Conservation (phyloP, 805 yeast genomes). For the Zygotorulaspora chibaensis region DNA sequence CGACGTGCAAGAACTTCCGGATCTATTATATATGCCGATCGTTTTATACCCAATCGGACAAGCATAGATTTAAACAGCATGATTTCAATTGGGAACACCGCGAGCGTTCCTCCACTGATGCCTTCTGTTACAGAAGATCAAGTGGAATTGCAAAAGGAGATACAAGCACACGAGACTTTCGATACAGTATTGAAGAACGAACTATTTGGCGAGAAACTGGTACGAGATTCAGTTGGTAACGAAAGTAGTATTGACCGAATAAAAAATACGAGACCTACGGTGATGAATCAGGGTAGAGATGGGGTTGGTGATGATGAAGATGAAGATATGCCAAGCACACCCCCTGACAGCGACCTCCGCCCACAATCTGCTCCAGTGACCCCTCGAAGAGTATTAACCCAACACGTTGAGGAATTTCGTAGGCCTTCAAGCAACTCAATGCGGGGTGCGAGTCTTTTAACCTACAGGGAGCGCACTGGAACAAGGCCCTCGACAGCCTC, state of each 20-base stretch:
- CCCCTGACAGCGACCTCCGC: slow-evolving; percentile 8
- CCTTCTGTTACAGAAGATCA: slow-evolving; percentile 43
- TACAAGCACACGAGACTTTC: slow-evolving; percentile 84
- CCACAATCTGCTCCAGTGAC: slow-evolving; percentile 33
- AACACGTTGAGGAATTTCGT: slow-evolving; percentile 18
- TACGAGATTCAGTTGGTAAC: slow-evolving; percentile 37
- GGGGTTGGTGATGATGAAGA: slow-evolving; percentile 7
- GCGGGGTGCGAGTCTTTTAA: slow-evolving; percentile 57
- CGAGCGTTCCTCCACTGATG: slow-evolving; percentile 25
- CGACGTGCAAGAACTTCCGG: slow-evolving; percentile 33
- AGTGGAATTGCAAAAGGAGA: slow-evolving; percentile 61
- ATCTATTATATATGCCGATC: slow-evolving; percentile 58
- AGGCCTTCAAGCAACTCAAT: slow-evolving; percentile 24
- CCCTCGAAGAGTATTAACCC: slow-evolving; percentile 30
- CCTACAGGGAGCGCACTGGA: slow-evolving; percentile 69
- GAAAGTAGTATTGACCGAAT: slow-evolving; percentile 34
- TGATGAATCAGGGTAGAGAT: slow-evolving; percentile 8
- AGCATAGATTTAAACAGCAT: slow-evolving; percentile 89
- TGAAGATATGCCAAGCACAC: slow-evolving; percentile 7
- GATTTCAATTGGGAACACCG: slow-evolving; percentile 39
- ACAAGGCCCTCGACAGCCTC: slow-evolving; percentile 56
- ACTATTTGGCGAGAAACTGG: slow-evolving; percentile 82
- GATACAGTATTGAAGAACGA: slow-evolving; percentile 84
- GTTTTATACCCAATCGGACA: slow-evolving; percentile 82
- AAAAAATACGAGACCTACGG: slow-evolving; percentile 31